These are phyloP conservation scores for Hanseniaspora occidentalis DNA, from an alignment of 805 yeast genomes.

Conservation along the genomic window DNA sequence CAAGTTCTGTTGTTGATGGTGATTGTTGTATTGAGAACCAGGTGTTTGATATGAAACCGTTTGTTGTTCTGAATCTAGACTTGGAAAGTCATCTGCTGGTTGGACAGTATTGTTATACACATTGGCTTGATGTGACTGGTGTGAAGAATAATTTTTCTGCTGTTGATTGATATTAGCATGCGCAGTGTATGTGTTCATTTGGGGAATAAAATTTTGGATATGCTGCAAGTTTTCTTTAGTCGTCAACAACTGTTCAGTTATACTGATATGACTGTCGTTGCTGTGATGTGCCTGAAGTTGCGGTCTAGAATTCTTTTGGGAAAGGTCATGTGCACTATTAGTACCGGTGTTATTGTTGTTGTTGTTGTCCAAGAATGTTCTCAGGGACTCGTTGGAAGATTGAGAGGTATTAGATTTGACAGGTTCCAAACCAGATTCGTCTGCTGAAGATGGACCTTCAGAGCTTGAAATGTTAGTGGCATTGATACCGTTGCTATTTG, in stretches of 20 bases:
- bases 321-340: no score
- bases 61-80: not conserved
- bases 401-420: conserved; percentile 14
- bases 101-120: not conserved
- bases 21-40: not conserved
- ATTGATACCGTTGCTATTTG: not conserved
- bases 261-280: not conserved
- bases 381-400: conserved; percentile 12
- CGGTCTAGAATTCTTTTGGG: not conserved
- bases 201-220: not conserved
- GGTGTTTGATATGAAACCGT: not conserved
- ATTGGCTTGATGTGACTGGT: not conserved
- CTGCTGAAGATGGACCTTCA: conserved; percentile 12
- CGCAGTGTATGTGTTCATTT: no score
- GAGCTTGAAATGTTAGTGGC: conserved; percentile 5
- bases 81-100: not conserved
- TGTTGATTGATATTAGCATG: no score
- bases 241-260: not conserved
- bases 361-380: not conserved
- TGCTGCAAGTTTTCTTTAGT: not conserved
- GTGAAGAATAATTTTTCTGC: no score
- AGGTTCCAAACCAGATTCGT: conserved; percentile 14
- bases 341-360: not conserved
- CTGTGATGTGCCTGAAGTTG: not conserved
- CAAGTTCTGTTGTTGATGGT: not conserved